Conservation (phyloP, 1,284 basidiomycete species). For the Peniophora sp. region DNA sequence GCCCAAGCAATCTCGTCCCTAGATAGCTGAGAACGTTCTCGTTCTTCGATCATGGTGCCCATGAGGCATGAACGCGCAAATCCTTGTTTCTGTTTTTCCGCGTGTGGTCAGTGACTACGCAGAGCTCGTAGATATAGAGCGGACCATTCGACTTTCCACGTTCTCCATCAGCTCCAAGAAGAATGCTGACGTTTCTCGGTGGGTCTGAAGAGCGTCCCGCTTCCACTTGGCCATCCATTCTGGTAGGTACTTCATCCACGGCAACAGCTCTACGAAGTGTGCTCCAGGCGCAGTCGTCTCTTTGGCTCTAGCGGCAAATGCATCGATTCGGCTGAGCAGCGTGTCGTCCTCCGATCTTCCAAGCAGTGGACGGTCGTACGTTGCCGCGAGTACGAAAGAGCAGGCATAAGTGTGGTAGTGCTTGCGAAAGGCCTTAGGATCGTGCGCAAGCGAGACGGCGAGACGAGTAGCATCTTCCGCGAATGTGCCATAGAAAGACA, state of each 20-base stretch:
- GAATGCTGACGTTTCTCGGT: background rate
- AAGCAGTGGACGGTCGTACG: slow-evolving; percentile 9
- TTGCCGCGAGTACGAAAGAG: slow-evolving; percentile 10
- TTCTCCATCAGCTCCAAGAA: background rate
- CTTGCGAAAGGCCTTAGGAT: background rate
- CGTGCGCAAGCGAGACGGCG: slow-evolving; percentile 4
- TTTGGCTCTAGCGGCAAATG: slow-evolving; percentile 8
- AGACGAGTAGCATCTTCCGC: slow-evolving; percentile 1
- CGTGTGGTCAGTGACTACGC: background rate
- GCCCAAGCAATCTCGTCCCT: background rate
- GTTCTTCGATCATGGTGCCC: background rate
- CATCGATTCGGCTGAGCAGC: slow-evolving; percentile 7
- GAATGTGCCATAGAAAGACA: slow-evolving; percentile 6
- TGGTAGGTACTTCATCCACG: slow-evolving; percentile 11
- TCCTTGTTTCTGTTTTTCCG: background rate
- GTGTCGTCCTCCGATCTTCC: slow-evolving; percentile 7
- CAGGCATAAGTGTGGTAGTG: slow-evolving; percentile 3
- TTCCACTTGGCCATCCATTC: slow-evolving; percentile 3
- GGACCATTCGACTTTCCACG: background rate
- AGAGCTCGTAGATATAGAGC: background rate
- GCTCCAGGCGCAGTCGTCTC: slow-evolving; percentile 10
- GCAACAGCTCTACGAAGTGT: slow-evolving; percentile 11
- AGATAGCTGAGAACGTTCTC: background rate
- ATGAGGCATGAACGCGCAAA: background rate
- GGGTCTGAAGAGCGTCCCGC: background rate